Percentiles rank a stretch among this genome's conserved stretches.
phyloP scores from a whole-genome alignment of 768 basidiomycete species.

The Tulasnella sp. region DNA sequence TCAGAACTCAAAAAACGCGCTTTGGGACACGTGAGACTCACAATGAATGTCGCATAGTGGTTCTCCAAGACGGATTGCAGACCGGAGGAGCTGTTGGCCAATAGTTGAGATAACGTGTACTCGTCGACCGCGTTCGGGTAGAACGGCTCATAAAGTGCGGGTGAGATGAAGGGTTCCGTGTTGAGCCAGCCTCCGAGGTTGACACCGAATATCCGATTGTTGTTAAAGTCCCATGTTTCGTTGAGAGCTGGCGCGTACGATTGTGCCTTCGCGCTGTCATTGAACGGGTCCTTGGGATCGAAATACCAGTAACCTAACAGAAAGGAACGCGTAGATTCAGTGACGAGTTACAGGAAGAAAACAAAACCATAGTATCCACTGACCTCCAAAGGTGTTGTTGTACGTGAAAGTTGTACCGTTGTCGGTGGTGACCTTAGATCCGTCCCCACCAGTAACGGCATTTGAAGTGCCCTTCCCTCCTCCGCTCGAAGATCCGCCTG shows the following conservation, averaged over 20 bases:
- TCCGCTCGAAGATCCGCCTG: slow-evolving; percentile 18
- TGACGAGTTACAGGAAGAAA: slow-evolving; percentile 40
- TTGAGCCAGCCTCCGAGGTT: slow-evolving; percentile 70
- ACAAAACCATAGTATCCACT: background rate
- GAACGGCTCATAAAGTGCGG: slow-evolving; percentile 45
- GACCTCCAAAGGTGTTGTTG: slow-evolving; percentile 61
- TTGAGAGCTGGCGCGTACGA: slow-evolving; percentile 74
- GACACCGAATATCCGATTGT: slow-evolving; percentile 50
- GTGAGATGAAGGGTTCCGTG: slow-evolving; percentile 69
- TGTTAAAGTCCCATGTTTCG: slow-evolving; percentile 59
- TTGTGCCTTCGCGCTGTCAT: slow-evolving; percentile 62
- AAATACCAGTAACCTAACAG: slow-evolving; percentile 28
- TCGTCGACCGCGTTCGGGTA: slow-evolving; percentile 50
- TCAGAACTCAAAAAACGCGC: background rate
- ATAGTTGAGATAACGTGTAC: slow-evolving; percentile 53
- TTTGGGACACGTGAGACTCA: slow-evolving; percentile 30
- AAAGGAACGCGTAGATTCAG: background rate
- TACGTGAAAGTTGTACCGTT: slow-evolving; percentile 70
- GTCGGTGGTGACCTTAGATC: slow-evolving; percentile 49
- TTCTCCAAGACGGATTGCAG: slow-evolving; percentile 50
- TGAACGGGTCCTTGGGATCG: slow-evolving; percentile 65
- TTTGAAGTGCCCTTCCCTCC: background rate
- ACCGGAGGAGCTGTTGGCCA: slow-evolving; percentile 56
- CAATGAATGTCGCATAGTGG: slow-evolving; percentile 78
- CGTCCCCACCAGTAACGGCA: slow-evolving; percentile 49